Evolutionary conservation across 129 eudicot species (phyloP).

Genomic region (Tagetes erecta): DNA sequence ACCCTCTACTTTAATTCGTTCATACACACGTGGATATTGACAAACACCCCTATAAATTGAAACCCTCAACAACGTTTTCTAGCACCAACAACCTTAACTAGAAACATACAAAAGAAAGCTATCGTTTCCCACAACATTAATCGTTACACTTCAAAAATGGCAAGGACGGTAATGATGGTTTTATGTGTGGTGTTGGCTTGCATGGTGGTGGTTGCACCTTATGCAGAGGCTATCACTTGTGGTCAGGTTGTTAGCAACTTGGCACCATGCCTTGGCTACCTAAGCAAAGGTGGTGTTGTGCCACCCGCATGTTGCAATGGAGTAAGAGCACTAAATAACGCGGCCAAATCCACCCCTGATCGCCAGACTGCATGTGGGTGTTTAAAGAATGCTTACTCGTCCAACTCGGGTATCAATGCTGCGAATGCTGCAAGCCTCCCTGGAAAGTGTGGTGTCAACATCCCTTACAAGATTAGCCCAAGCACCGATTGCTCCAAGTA

Average conservation of each 20-base stretch:
- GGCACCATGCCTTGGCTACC: neutral
- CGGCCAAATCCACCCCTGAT: slow-evolving; percentile 36
- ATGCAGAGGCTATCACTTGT: slow-evolving; percentile 6
- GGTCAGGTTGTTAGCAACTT: neutral
- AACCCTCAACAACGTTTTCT: neutral
- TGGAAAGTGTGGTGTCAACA: slow-evolving; percentile 22
- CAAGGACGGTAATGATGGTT: slow-evolving; percentile 5
- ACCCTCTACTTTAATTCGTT: neutral
- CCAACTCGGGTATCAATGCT: neutral
- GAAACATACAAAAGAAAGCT: neutral
- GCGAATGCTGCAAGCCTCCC: slow-evolving; percentile 33
- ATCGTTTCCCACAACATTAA: neutral
- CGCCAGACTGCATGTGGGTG: slow-evolving; percentile 40
- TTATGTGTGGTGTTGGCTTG: too few species aligned
- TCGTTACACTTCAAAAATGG: neutral
- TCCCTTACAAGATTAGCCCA: slow-evolving; percentile 42
- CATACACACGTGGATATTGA: neutral
- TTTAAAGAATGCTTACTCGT: slow-evolving; percentile 17
- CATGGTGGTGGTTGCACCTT: too few species aligned
- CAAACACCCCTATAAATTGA: slow-evolving; percentile 1
- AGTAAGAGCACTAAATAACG: slow-evolving; percentile 20
- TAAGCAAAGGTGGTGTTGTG: neutral
- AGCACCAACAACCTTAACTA: slow-evolving; percentile 16
- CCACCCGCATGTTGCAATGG: slow-evolving; percentile 26
- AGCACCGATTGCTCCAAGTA: slow-evolving; percentile 47